Evolutionary conservation across 192 early-diverging fungal genomes (phyloP), one percentile per base, ranked within the genome.

Genomic region (Dimargaris cristalligena): DNA sequence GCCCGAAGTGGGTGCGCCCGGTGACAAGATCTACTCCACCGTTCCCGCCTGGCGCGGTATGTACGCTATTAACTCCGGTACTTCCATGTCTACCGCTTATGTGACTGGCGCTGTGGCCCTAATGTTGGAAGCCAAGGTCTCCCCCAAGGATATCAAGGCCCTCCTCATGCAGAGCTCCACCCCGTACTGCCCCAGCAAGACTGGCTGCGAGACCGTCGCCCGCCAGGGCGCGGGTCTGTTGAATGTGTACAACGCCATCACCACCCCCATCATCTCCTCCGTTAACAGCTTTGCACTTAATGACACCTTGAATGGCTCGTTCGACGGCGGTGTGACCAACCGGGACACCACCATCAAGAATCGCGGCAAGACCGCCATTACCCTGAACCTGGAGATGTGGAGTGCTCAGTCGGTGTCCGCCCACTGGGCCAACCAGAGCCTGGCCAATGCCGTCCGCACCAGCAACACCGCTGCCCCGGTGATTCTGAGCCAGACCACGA

Each of bases 141-240:
- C 35, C 31, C n/a, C 41, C 48, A n/a, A 23, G 16, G 58, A 46
- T 18, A 35, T 69, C 9, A 63, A 66, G 8, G 62, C 71, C 20
- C 59, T 74, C 60, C 38, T 84, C 3, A 70, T 74, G 20, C 78
- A 85, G 45, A 76, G 71, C 34, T 80, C 79, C 22, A 64, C 69
- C 0, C 69, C 75, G 29, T 65, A 51, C 29, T 62, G 78, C 54
- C 68, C 60, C 44, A 65, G 68, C 44, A 68, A 59, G 31, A 65
- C 61, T n/a, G 55, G 60, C 28, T 63, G 72, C 25, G 78, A 81
- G n/a, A 77, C 83, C 20, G 79, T 83, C 11, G 68, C 79, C 61
- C 72, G 66, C 49, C 83, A 85, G 63, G 87, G 87, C 9, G 72
- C 71, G 45, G 92, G 92, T 22, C 69, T 92, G 29, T 71, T 94